A percentile compares a stretch with the other conserved stretches of the same genome.
phyloP scores from a whole-genome alignment of 768 basidiomycete genomes.

The Boletus reticulatus region DNA sequence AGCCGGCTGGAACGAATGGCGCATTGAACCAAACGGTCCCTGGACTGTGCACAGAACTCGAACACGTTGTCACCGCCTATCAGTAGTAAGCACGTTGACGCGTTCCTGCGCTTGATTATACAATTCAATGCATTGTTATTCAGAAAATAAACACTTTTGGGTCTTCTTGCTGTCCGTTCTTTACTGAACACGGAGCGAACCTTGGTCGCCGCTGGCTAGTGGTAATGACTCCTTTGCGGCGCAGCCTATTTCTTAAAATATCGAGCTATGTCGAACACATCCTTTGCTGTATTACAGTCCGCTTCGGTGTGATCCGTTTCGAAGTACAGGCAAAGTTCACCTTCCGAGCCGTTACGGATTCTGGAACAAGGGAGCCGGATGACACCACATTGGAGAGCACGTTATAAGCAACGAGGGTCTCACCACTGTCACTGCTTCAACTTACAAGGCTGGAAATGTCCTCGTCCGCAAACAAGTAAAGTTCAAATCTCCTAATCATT shows the following conservation, averaged over 20 bases:
- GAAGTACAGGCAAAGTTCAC: not conserved
- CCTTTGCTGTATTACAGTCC: slow-evolving; percentile 17
- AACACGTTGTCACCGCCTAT: slow-evolving; percentile 2
- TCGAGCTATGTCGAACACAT: not conserved
- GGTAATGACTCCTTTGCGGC: not conserved
- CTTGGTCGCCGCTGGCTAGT: not conserved
- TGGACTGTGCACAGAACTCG: not conserved
- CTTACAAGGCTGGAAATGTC: slow-evolving; percentile 2
- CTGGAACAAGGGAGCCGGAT: slow-evolving; percentile 4
- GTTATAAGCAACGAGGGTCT: slow-evolving; percentile 5
- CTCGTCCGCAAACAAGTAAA: slow-evolving; percentile 10
- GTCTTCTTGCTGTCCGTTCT: not conserved
- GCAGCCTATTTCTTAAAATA: not conserved
- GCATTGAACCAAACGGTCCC: not conserved
- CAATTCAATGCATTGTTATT: not conserved
- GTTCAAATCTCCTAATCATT: not conserved
- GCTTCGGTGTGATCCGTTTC: slow-evolving; percentile 6
- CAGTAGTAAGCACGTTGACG: not conserved
- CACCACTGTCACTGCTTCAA: not conserved
- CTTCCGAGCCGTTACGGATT: slow-evolving; percentile 7
- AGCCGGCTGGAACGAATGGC: not conserved
- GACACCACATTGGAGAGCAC: not conserved
- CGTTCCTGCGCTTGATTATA: not conserved
- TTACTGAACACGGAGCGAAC: not conserved
- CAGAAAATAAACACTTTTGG: not conserved